Evolutionary conservation across 1,139 yeast genomes (phyloP), one percentile per base, ranked within the genome.

Genomic region (Martiniozyma asiatica): DNA sequence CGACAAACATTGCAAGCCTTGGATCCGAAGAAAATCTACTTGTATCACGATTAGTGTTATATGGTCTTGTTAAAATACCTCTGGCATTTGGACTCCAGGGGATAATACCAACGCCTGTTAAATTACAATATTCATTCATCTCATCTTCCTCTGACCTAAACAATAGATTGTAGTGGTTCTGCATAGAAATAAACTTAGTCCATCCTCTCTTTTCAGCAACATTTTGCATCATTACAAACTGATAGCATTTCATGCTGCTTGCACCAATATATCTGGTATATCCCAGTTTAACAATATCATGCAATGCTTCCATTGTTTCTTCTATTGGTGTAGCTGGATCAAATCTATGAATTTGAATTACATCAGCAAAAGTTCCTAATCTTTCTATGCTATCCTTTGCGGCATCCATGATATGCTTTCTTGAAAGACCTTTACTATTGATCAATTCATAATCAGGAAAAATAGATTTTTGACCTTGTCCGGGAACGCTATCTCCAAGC

Each of bases 91-190:
- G 73, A 2, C 68, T 63, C 60, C 63, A 69, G 3, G 74, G 73
- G 33, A 66, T 59, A 17, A 67, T 36, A 1, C 68, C 70, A 24
- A 67, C 64, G 14, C 64, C 61, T 4, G 58, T 57, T 32, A 54
- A 48, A 6, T 68, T 50, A 44, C 74, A 68, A 51, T 55, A 72
- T 17, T 68, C 71, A 39, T 59, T 66, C 68, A 71, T 60, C 42
- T 73, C 79, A 22, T 68, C 52, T 45, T 73, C 80, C 33, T 73
- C 78, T 44, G 72, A 78, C 14, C 80, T 56, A 47, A 68, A 60
- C 5, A 72, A 34, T 40, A 71, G 54, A 46, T 68, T 71, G 49
- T 69, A 68, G 46, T 57, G 65, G 41, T 66, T 64, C 48, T 73
- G 79, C 75, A 72, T 70, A 30, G 70, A 59, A 36, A 71, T 56